Percentiles rank a stretch among this genome's conserved stretches.
These are phyloP conservation scores for Diaporthe batatas DNA, from an alignment of 2,329 filamentous ascomycete species.

Conservation along the genomic window DNA sequence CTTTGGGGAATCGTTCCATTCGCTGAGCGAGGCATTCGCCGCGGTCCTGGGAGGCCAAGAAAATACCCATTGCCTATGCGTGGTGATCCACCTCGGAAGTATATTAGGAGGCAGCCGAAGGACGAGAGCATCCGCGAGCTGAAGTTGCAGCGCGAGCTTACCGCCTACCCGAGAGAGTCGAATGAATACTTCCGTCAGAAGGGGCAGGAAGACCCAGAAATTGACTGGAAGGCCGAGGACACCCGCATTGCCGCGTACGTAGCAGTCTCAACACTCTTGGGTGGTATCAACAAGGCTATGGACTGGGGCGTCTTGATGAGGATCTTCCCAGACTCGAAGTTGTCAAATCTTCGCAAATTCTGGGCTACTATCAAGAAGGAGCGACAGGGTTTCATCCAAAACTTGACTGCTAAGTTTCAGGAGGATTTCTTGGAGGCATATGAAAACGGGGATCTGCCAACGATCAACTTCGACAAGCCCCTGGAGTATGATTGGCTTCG, in stretches of 20 bases:
- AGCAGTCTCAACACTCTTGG: constrained; percentile 69
- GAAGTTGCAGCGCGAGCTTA: constrained; percentile 50
- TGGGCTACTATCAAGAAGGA: constrained; percentile 68
- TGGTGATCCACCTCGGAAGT: constrained; percentile 39
- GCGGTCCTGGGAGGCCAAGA: constrained; percentile 35
- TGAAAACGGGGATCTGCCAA: constrained; percentile 69
- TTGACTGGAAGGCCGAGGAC: constrained; percentile 59
- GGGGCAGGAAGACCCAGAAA: constrained; percentile 50
- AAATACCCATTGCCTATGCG: constrained; percentile 11
- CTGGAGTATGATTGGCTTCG: constrained; percentile 76
- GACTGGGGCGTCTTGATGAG: constrained; percentile 72
- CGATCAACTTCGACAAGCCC: constrained; percentile 74
- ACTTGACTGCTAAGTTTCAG: constrained; percentile 74
- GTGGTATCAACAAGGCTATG: constrained; percentile 69
- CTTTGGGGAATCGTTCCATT: constrained; percentile 40
- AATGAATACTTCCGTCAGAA: constrained; percentile 52
- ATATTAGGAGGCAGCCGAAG: constrained; percentile 40
- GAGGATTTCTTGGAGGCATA: constrained; percentile 76
- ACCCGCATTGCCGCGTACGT: constrained; percentile 69
- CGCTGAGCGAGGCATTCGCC: constrained; percentile 26
- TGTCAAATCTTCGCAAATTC: constrained; percentile 65
- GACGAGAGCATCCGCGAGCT: constrained; percentile 45
- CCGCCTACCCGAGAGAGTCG: constrained; percentile 50
- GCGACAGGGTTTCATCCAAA: constrained; percentile 65
- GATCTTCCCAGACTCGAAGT: constrained; percentile 66